These are phyloP conservation scores for Dictyostelium purpureum DNA, from an alignment of 78 protist genomes.

Conservation along the genomic window DNA sequence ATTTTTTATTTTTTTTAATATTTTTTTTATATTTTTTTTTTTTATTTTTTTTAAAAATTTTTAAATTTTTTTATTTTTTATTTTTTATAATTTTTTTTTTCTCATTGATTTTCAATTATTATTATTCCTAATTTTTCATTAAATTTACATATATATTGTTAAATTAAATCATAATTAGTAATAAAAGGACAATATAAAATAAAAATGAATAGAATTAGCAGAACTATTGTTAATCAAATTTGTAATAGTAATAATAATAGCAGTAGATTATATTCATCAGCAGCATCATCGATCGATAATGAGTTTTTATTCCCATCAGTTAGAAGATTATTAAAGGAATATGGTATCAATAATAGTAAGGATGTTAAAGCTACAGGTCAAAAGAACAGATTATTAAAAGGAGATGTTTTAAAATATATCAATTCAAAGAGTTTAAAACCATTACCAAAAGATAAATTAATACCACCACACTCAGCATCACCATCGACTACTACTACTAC, in stretches of 20 bases:
- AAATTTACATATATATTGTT: too few relatives aligned
- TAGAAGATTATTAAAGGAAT: slow-evolving; percentile 26
- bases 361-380: slow-evolving; percentile 54
- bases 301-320: slow-evolving; percentile 69
- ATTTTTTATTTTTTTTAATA: not conserved
- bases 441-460: not conserved
- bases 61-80: too few relatives aligned
- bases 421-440: slow-evolving; percentile 45
- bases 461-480: not conserved
- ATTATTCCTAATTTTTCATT: not conserved
- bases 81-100: too few relatives aligned
- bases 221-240: not conserved
- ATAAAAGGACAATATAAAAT: not conserved
- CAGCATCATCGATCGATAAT: not conserved
- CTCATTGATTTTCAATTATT: too few relatives aligned
- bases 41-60: too few relatives aligned
- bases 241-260: not conserved
- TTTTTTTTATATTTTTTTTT: too few relatives aligned
- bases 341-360: not conserved
- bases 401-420: slow-evolving; percentile 48
- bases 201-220: not conserved
- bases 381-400: slow-evolving; percentile 44
- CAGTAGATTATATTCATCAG: slow-evolving; percentile 2
- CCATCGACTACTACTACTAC: not conserved
- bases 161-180: too few relatives aligned